Percentiles rank a stretch among this genome's conserved stretches.
Evolutionary conservation across 1,284 basidiomycete species (phyloP).

Genomic region (Apiotrichum laibachii): DNA sequence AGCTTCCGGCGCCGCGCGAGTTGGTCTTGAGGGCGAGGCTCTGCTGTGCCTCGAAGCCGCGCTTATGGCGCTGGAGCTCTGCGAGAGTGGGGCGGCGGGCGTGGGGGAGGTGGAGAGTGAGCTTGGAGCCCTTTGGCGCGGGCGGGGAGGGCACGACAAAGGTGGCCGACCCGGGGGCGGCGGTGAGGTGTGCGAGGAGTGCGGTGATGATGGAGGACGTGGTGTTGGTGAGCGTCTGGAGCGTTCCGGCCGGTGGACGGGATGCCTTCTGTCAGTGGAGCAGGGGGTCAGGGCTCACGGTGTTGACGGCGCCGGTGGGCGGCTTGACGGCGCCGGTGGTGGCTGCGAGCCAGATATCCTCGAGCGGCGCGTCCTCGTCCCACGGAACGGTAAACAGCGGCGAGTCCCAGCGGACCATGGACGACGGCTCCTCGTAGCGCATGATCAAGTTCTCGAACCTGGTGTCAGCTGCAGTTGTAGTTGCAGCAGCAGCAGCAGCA

Average conservation of each 20-base stretch:
- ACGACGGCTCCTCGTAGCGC: conserved; percentile 92
- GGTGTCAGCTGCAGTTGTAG: no score
- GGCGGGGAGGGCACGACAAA: conserved; percentile 61
- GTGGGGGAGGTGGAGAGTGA: conserved; percentile 59
- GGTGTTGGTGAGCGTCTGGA: conserved; percentile 72
- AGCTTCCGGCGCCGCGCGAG: conserved; percentile 75
- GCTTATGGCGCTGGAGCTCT: conserved; percentile 78
- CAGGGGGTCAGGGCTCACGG: conserved; percentile 55
- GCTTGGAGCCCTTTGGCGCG: conserved; percentile 27
- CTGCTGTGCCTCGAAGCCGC: conserved; percentile 82
- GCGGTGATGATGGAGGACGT: conserved; percentile 65
- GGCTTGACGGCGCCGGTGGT: conserved; percentile 77
- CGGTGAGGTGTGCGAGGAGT: conserved; percentile 60
- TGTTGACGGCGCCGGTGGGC: conserved; percentile 79
- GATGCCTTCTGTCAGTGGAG: conserved; percentile 56
- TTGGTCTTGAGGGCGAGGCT: conserved; percentile 82
- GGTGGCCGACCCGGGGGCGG: conserved; percentile 53
- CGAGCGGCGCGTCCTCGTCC: conserved; percentile 64
- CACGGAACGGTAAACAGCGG: conserved; percentile 83
- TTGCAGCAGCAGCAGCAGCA: not conserved
- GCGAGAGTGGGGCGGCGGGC: conserved; percentile 69
- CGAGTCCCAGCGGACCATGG: conserved; percentile 96
- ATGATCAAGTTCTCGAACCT: conserved; percentile 85
- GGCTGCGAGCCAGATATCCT: conserved; percentile 76
- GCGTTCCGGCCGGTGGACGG: conserved; percentile 75